Evolutionary conservation across 805 yeast species (phyloP).

Genomic region (Candida alai): DNA sequence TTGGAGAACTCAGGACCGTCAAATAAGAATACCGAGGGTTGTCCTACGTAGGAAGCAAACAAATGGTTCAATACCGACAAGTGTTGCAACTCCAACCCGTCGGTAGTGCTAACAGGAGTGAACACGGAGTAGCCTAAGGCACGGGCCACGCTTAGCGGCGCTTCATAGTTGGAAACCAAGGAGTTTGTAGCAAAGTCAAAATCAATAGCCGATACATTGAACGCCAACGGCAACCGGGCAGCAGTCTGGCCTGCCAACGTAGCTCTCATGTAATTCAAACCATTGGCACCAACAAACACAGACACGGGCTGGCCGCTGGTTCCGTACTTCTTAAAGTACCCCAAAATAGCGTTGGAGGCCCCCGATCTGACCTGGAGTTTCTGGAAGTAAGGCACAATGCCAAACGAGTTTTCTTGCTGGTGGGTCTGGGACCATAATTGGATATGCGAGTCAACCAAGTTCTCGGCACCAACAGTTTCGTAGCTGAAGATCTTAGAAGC

Average conservation of each 20-base stretch:
- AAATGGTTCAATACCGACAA: slow-evolving; percentile 61
- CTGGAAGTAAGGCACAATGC: slow-evolving; percentile 58
- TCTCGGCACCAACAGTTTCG: slow-evolving; percentile 59
- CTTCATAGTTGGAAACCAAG: slow-evolving; percentile 60
- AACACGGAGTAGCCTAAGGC: slow-evolving; percentile 63
- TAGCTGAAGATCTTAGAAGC: slow-evolving; percentile 62
- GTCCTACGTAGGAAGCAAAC: slow-evolving; percentile 45
- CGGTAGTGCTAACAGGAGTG: slow-evolving; percentile 52
- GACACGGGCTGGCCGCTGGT: slow-evolving; percentile 35
- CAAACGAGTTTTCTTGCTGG: slow-evolving; percentile 47
- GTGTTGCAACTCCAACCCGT: slow-evolving; percentile 60
- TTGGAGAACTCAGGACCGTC: slow-evolving; percentile 72
- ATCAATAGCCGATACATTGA: slow-evolving; percentile 75
- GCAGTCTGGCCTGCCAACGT: slow-evolving; percentile 37
- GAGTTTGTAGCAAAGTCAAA: slow-evolving; percentile 52
- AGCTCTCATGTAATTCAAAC: slow-evolving; percentile 66
- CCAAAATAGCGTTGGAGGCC: slow-evolving; percentile 75
- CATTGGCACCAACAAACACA: slow-evolving; percentile 62
- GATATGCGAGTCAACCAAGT: slow-evolving; percentile 56
- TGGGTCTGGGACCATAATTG: slow-evolving; percentile 55
- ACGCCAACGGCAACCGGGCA: slow-evolving; percentile 51
- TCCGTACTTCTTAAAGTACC: slow-evolving; percentile 47
- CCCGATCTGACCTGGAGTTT: slow-evolving; percentile 75
- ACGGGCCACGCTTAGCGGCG: slow-evolving; percentile 60
- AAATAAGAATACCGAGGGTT: slow-evolving; percentile 67